phyloP scores from a whole-genome alignment of 1,284 basidiomycete species.

The Agroathelia rolfsii region DNA sequence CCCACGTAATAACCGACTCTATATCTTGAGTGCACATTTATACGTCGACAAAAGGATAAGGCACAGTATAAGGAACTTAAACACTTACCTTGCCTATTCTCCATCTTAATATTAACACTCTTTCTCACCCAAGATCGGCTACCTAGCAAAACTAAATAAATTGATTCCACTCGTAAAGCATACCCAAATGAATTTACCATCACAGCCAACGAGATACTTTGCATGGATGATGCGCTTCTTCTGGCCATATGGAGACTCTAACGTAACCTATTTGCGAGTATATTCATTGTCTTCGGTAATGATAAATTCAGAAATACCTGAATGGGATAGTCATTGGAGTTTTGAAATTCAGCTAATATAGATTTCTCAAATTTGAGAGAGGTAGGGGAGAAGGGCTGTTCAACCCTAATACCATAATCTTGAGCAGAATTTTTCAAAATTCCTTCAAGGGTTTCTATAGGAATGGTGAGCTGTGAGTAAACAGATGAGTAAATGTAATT shows the following conservation, averaged over 20 bases:
- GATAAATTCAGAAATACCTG: neutral
- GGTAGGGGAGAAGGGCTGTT: constrained; percentile 2
- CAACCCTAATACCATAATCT: constrained; percentile 1
- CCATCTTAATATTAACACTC: constrained; percentile 15
- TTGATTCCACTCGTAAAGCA: neutral
- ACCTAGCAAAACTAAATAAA: constrained; percentile 10
- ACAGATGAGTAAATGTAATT: constrained; percentile 1
- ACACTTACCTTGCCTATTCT: constrained; percentile 18
- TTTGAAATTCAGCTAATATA: too few species aligned
- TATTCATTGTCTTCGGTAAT: neutral
- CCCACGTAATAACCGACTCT: constrained; percentile 16
- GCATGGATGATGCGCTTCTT: neutral
- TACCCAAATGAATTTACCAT: constrained; percentile 2
- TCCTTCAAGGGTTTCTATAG: constrained; percentile 5
- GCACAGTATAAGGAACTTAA: too few species aligned
- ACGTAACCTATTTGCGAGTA: constrained; percentile 1
- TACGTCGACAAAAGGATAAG: too few species aligned
- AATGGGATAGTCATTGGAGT: neutral
- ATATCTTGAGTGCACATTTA: too few species aligned
- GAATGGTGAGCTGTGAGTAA: constrained; percentile 2
- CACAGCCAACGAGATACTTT: constrained; percentile 7
- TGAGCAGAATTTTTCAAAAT: constrained; percentile 4
- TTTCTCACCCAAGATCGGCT: constrained; percentile 20
- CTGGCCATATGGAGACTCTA: neutral
- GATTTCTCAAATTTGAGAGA: constrained; percentile 3